Evolutionary conservation across 169 alveolate species (phyloP).

Genomic region (Plasmodium chabaudi): DNA sequence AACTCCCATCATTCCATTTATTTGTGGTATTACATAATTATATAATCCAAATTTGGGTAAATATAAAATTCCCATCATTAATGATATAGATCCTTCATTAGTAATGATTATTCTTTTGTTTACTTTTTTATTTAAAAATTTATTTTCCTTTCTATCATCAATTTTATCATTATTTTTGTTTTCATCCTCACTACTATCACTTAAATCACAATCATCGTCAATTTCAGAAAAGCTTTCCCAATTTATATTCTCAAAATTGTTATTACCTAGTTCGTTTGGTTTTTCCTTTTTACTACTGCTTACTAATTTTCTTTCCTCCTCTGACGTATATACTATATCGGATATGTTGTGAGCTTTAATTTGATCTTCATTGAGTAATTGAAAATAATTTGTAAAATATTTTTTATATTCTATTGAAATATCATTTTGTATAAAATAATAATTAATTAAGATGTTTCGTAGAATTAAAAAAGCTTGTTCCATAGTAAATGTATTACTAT

Average conservation of each 20-base stretch:
- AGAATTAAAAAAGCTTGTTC: constrained; percentile 49
- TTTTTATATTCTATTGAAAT: constrained; percentile 10
- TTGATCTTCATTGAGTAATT: neutral
- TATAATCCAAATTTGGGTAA: constrained; percentile 66
- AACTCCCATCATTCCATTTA: constrained; percentile 74
- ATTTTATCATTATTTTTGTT: neutral
- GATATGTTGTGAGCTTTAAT: neutral
- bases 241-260: too few species aligned
- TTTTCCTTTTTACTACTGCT: neutral
- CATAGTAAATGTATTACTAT: constrained; percentile 41
- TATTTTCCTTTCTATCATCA: neutral
- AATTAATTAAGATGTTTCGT: constrained; percentile 34
- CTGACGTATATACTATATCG: neutral
- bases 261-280: neutral
- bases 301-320: neutral
- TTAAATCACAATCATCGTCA: constrained; percentile 31
- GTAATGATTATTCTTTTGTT: constrained; percentile 51
- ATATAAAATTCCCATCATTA: constrained; percentile 50
- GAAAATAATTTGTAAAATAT: constrained; percentile 40
- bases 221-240: neutral
- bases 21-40: constrained; percentile 59
- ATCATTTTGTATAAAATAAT: constrained; percentile 26
- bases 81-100: constrained; percentile 64
- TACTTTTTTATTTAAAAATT: constrained; percentile 25
- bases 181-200: constrained; percentile 27